phyloP scores from a whole-genome alignment of 2,329 filamentous ascomycete genomes.

The Scolecobasidium constrictum region DNA sequence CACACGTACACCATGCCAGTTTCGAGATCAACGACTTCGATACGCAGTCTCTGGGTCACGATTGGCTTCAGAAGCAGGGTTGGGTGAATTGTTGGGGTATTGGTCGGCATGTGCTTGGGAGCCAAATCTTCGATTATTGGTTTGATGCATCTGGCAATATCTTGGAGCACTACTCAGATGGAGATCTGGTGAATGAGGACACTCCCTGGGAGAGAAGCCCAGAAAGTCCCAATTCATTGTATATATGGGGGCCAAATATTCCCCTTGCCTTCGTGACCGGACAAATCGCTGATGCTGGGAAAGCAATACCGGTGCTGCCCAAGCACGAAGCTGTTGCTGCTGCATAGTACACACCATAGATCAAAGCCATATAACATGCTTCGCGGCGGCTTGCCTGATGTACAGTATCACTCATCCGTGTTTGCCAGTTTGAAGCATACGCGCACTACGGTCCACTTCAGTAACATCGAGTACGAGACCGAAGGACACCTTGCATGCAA shows the following conservation, averaged over 20 bases:
- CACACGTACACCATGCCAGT: neutral
- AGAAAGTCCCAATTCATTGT: constrained; percentile 28
- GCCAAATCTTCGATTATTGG: constrained; percentile 66
- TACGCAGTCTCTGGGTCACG: neutral
- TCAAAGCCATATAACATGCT: too few relatives aligned
- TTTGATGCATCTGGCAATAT: constrained; percentile 53
- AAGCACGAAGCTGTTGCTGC: too few relatives aligned
- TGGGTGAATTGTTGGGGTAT: constrained; percentile 61
- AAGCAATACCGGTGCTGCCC: too few relatives aligned
- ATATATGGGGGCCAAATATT: constrained; percentile 22
- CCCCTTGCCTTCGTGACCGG: too few relatives aligned
- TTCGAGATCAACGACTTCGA: neutral
- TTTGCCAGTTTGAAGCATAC: too few relatives aligned
- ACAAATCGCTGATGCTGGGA: too few relatives aligned
- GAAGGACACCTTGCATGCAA: too few relatives aligned
- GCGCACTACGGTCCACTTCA: too few relatives aligned
- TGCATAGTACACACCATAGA: too few relatives aligned
- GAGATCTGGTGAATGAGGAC: constrained; percentile 52
- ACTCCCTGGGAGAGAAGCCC: constrained; percentile 33
- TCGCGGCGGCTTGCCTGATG: too few relatives aligned
- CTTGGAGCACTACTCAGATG: constrained; percentile 61
- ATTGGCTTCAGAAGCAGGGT: constrained; percentile 52
- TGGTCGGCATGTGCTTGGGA: constrained; percentile 57
- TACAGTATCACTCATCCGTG: too few relatives aligned
- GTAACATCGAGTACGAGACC: too few relatives aligned